Conservation (phyloP, 2,329 filamentous ascomycete species). For the Nannizziopsis barbatae region DNA sequence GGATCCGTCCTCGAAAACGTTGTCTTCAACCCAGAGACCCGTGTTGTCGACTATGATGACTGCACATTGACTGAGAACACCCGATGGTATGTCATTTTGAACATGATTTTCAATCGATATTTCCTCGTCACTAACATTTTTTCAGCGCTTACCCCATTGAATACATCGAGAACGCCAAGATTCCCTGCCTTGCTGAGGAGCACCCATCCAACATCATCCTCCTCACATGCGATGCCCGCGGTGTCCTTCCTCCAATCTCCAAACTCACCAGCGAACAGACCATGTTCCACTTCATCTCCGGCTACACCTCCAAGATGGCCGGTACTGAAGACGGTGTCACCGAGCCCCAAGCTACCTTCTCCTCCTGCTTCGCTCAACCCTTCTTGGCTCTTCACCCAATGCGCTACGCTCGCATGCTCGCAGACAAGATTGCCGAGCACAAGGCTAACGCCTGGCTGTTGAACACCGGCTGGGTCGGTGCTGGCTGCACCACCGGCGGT, state of each 20-base stretch:
- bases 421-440: constrained; percentile 93
- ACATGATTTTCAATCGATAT: constrained; percentile 9
- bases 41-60: constrained; percentile 92
- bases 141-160: constrained; percentile 84
- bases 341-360: constrained; percentile 97
- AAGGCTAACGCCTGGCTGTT: constrained; percentile 95
- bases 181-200: constrained; percentile 75
- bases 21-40: constrained; percentile 84
- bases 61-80: constrained; percentile 95
- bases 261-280: constrained; percentile 91
- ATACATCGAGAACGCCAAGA: constrained; percentile 98
- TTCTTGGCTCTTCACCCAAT: constrained; percentile 98
- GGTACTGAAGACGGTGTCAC: constrained; percentile 95
- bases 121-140: constrained; percentile 14
- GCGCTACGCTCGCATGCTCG: constrained; percentile 97
- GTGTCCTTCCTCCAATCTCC: constrained; percentile 93
- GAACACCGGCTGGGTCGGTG: constrained; percentile 96
- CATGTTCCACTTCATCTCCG: constrained; percentile 99
- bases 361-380: constrained; percentile 96
- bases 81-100: constrained; percentile 47
- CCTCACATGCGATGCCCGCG: constrained; percentile 92
- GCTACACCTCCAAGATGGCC: constrained; percentile 99
- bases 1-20: constrained; percentile 97
- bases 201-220: constrained; percentile 97
- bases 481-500: constrained; percentile 77